A percentile compares a stretch with the other conserved stretches of the same genome.
These are phyloP conservation scores for Pleomassaria siparia DNA, from an alignment of 2,329 filamentous ascomycete species.

Conservation along the genomic window DNA sequence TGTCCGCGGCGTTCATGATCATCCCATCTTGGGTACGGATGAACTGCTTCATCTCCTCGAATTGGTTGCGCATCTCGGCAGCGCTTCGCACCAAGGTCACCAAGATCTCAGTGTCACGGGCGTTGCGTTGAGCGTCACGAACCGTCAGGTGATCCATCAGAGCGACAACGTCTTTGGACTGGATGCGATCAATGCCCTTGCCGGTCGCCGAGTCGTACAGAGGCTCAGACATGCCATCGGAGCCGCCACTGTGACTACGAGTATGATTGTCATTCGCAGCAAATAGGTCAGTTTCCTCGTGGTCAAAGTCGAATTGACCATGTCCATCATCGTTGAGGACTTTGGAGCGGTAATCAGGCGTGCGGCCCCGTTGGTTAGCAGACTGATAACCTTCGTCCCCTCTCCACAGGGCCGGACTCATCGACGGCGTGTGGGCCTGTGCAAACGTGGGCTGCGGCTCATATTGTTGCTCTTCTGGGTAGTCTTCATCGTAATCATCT, in stretches of 20 bases:
- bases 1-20: slow-evolving; percentile 83
- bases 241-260: slow-evolving; percentile 82
- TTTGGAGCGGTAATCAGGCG: slow-evolving; percentile 51
- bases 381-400: slow-evolving; percentile 96
- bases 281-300: slow-evolving; percentile 51
- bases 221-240: slow-evolving; percentile 85
- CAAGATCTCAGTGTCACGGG: slow-evolving; percentile 92
- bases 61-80: slow-evolving; percentile 94
- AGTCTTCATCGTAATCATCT: slow-evolving; percentile 39
- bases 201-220: slow-evolving; percentile 89
- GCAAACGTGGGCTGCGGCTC: slow-evolving; percentile 30
- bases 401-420: slow-evolving; percentile 58
- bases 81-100: slow-evolving; percentile 92
- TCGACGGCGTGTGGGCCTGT: slow-evolving; percentile 42
- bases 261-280: slow-evolving; percentile 49
- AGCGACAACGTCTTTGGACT: slow-evolving; percentile 94
- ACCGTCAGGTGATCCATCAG: slow-evolving; percentile 99
- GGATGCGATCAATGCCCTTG: slow-evolving; percentile 83
- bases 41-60: slow-evolving; percentile 92
- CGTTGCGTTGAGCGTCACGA: slow-evolving; percentile 92
- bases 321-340: slow-evolving; percentile 59
- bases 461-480: slow-evolving; percentile 38
- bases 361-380: slow-evolving; percentile 59
- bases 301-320: slow-evolving; percentile 52
- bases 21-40: slow-evolving; percentile 87